Evolutionary conservation across 805 yeast species (phyloP).

Genomic region (Cyberlindnera sargentensis): DNA sequence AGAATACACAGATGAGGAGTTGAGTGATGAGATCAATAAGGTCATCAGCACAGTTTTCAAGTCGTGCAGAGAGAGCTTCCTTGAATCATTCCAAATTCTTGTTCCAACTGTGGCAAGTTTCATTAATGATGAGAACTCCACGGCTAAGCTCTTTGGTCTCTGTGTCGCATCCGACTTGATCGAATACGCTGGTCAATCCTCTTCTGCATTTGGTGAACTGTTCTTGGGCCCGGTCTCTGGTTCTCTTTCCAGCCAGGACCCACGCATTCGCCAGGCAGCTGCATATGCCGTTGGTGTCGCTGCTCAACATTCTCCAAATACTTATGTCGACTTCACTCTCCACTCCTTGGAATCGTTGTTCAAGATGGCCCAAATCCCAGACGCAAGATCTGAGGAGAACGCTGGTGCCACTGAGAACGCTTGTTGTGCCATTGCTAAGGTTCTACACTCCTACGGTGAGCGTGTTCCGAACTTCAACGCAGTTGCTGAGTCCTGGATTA

Average conservation of each 20-base stretch:
- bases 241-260: conserved; percentile 55
- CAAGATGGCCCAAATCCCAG: conserved; percentile 67
- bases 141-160: conserved; percentile 68
- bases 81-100: conserved; percentile 57
- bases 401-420: conserved; percentile 83
- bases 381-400: conserved; percentile 80
- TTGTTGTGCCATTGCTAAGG: conserved; percentile 75
- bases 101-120: conserved; percentile 57
- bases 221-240: conserved; percentile 62
- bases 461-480: conserved; percentile 54
- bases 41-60: conserved; percentile 66
- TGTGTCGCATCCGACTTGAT: conserved; percentile 75
- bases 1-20: conserved; percentile 83
- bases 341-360: conserved; percentile 71
- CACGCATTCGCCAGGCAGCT: conserved; percentile 81
- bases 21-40: conserved; percentile 79
- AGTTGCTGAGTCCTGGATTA: conserved; percentile 70
- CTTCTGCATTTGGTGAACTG: conserved; percentile 55
- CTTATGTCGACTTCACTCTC: conserved; percentile 55
- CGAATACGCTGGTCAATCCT: conserved; percentile 68
- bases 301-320: conserved; percentile 70
- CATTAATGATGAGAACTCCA: conserved; percentile 59
- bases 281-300: conserved; percentile 79
- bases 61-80: conserved; percentile 47
- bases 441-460: conserved; percentile 58